These are phyloP conservation scores for Malus sylvestris DNA, from an alignment of 306 rosid species.

Conservation along the genomic window DNA sequence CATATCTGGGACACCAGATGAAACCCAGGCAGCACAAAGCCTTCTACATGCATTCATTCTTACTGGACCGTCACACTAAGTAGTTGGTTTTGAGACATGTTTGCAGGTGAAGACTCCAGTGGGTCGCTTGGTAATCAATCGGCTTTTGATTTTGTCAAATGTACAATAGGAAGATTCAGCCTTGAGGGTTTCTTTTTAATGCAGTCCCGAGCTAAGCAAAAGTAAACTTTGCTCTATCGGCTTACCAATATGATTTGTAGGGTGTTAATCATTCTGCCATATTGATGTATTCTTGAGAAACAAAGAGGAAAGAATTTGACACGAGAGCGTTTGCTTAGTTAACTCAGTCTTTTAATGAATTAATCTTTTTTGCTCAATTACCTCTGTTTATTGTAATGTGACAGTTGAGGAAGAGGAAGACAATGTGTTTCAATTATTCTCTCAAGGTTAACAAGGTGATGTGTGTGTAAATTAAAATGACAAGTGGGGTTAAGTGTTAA, in stretches of 20 bases:
- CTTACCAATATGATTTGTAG: background rate
- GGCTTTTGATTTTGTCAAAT: background rate
- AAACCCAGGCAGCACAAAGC: slow-evolving; percentile 96
- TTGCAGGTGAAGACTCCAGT: slow-evolving; percentile 1
- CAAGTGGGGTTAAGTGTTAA: too few relatives aligned
- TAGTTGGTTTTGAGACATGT: background rate
- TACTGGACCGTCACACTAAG: slow-evolving; percentile 61
- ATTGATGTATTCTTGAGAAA: background rate
- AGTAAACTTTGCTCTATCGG: slow-evolving; percentile 5
- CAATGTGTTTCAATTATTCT: background rate
- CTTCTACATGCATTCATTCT: slow-evolving; percentile 93
- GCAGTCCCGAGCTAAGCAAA: slow-evolving; percentile 11
- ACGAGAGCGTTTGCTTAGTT: background rate
- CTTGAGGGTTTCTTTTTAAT: slow-evolving; percentile 9
- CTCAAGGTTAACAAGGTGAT: background rate
- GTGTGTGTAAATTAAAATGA: too few relatives aligned
- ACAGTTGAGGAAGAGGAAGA: background rate
- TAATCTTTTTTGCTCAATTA: background rate
- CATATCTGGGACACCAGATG: slow-evolving; percentile 91
- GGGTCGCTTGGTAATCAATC: background rate
- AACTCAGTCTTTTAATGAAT: background rate
- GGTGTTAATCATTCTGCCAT: background rate
- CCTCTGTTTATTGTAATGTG: background rate
- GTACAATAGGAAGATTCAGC: slow-evolving; percentile 11
- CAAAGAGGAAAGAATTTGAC: background rate